Conservation (phyloP, 2,329 filamentous ascomycete genomes). For the Paraphaeosphaeria sporulosa region DNA sequence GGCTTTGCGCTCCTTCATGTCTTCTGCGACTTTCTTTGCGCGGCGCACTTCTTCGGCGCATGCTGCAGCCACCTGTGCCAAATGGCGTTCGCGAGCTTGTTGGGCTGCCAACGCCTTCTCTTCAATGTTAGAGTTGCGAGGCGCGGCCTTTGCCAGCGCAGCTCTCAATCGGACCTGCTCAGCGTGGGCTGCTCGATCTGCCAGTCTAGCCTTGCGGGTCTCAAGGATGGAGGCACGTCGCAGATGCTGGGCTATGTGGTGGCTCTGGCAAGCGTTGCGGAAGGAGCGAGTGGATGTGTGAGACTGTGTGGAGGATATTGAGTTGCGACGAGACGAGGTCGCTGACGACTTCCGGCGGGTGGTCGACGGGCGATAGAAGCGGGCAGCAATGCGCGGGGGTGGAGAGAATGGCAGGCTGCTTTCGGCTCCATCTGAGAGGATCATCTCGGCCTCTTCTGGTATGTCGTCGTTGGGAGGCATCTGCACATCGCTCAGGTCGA, state of each 20-base stretch:
- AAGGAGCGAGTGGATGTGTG: constrained; percentile 69
- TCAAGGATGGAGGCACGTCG: constrained; percentile 83
- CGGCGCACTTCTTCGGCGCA: constrained; percentile 85
- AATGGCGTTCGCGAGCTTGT: constrained; percentile 78
- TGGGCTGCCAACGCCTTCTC: constrained; percentile 80
- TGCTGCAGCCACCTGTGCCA: constrained; percentile 80
- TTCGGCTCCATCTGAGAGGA: constrained; percentile 49
- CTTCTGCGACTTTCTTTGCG: constrained; percentile 82
- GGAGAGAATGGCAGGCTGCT: constrained; percentile 63
- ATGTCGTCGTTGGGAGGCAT: constrained; percentile 48
- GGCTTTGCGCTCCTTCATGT: constrained; percentile 80
- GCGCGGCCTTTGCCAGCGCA: constrained; percentile 74
- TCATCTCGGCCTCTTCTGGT: constrained; percentile 51
- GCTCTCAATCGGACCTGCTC: constrained; percentile 83
- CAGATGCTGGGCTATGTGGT: constrained; percentile 78
- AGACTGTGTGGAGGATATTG: constrained; percentile 77
- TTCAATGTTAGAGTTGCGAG: constrained; percentile 72
- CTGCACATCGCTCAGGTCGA: constrained; percentile 39
- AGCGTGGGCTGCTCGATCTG: constrained; percentile 80
- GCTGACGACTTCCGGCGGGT: constrained; percentile 77
- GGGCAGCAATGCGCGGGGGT: constrained; percentile 78
- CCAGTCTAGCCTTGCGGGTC: constrained; percentile 78
- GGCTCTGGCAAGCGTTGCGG: constrained; percentile 70
- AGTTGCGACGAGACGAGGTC: constrained; percentile 80
- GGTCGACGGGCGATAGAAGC: constrained; percentile 73